Evolutionary conservation across 306 rosid genomes (phyloP).

Genomic region (Trifolium pratense): DNA sequence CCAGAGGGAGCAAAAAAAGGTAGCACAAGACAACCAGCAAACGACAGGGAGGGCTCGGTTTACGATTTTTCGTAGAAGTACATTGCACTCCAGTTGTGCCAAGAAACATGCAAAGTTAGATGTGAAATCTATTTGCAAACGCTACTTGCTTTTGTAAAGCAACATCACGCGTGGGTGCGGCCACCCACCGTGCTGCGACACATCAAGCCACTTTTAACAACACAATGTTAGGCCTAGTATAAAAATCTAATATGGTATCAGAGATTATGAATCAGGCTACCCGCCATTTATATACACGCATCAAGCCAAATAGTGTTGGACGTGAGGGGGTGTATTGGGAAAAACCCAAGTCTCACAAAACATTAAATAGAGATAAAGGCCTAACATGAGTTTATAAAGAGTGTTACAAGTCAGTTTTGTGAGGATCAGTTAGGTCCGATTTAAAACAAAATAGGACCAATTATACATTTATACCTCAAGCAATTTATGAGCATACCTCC

Average conservation of each 20-base stretch:
- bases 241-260: neutral
- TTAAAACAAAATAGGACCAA: neutral
- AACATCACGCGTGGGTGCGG: neutral
- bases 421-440: neutral
- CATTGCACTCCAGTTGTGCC: neutral
- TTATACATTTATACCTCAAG: neutral
- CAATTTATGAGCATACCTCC: constrained; percentile 68
- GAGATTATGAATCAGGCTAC: neutral
- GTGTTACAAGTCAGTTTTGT: neutral
- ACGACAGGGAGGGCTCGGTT: too few relatives aligned
- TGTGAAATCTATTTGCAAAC: neutral
- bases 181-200: too few relatives aligned
- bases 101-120: too few relatives aligned
- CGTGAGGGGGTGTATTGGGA: neutral
- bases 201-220: neutral
- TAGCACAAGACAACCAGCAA: too few relatives aligned
- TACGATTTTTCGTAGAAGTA: too few relatives aligned
- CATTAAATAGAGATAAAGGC: neutral
- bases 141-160: neutral
- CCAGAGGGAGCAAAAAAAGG: too few relatives aligned
- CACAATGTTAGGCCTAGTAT: neutral
- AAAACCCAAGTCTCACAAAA: neutral
- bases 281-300: neutral
- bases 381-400: neutral
- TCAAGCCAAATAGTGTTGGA: neutral